These are phyloP conservation scores for Rhizoclosmatium sp. DNA, from an alignment of 192 early-diverging fungal genomes.

Conservation along the genomic window DNA sequence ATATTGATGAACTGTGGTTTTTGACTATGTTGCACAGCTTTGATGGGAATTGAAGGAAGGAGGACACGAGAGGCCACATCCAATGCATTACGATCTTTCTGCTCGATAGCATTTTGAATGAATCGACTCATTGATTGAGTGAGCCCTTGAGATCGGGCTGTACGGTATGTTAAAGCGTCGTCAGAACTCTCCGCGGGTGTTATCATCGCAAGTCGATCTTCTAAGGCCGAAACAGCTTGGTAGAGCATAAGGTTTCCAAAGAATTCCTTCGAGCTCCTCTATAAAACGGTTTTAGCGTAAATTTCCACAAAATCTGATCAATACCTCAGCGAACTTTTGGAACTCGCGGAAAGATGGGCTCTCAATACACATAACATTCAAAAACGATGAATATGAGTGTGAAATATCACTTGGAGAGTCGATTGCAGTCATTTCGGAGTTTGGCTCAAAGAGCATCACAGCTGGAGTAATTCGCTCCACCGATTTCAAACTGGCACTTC, in stretches of 20 bases:
- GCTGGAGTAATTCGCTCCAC: background rate
- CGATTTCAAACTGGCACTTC: background rate
- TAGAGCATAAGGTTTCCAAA: slow-evolving; percentile 7
- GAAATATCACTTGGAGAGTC: background rate
- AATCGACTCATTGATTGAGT: slow-evolving; percentile 16
- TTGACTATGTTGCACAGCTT: background rate
- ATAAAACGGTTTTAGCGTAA: background rate
- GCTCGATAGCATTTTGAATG: background rate
- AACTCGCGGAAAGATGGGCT: background rate
- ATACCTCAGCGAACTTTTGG: slow-evolving; percentile 1
- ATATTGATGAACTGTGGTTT: slow-evolving; percentile 10
- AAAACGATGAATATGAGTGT: background rate
- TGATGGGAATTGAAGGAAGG: slow-evolving; percentile 5
- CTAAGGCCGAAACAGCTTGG: background rate
- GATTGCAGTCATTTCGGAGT: background rate
- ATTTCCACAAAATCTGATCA: background rate
- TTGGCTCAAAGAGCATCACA: too few relatives aligned
- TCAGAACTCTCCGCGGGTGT: background rate
- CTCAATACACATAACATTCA: background rate
- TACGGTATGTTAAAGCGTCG: background rate
- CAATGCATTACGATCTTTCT: background rate
- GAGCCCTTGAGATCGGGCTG: background rate
- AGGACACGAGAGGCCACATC: background rate
- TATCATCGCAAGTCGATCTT: slow-evolving; percentile 8
- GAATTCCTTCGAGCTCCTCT: background rate